Evolutionary conservation across 768 basidiomycete species (phyloP), one percentile per base, ranked within the genome.

Genomic region (Pleurotus ostreatus): DNA sequence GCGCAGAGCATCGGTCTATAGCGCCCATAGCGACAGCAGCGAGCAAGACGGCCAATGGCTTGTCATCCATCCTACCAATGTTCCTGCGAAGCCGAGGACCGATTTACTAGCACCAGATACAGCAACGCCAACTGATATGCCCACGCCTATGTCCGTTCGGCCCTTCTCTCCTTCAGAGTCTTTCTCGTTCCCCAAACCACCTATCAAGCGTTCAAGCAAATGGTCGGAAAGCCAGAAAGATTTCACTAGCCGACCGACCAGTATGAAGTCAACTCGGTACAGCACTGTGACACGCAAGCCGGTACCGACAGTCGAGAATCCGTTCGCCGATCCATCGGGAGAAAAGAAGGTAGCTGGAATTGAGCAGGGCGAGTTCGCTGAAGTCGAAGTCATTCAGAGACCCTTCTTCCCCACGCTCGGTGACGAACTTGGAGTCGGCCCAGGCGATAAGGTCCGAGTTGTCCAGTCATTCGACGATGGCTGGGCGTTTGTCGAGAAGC

Each of bases 121-220:
- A 44, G 18, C 13, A 37, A 40, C 61, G 56, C 59, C 40, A 53
- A 59, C 37, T 57, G 37, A 46, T 46, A 25, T 44, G 23, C 16
- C 65, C 3, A 78, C 82, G 0, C 81, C 83, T 20, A 82, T 86
- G 75, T 82, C 77, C 39, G 83, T 84, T 16, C 81, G 82, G 40
- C 84, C 84, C 2, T 87, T 85, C 71, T 81, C 84, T 0, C 82
- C 84, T 9, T 79, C 80, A 15, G 86, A 89, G 65, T 79, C 81
- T 4, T 88, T 85, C 68, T 68, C 82, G 7, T 88, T 89, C 74
- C 87, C 86, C 2, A 80, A 79, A 55, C 86, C 87, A 2, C 85
- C 84, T 3, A 62, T 59, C 23, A 51, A 62, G 38, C 70, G 56
- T 63, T 65, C 44, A 2, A 59, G 61, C 25, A 63, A 66, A 15